Evolutionary conservation across 441 rosid genomes (phyloP).

Genomic region (Gossypium davidsonii): DNA sequence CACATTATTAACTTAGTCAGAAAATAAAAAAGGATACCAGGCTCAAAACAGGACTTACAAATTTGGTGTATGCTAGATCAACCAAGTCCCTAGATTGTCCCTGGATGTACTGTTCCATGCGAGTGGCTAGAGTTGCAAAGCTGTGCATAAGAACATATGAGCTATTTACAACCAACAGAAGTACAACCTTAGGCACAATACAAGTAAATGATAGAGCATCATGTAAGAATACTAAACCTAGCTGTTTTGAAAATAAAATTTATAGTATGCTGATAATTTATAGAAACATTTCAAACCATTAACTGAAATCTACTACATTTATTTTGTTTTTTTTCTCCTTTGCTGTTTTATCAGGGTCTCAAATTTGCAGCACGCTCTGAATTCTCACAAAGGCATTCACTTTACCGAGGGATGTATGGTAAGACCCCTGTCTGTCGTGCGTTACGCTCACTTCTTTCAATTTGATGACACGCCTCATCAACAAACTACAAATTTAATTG

Average conservation of each 20-base stretch:
- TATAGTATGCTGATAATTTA: background rate
- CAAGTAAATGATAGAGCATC: conserved; percentile 6
- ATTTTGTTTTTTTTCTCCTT: background rate
- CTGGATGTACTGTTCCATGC: conserved; percentile 98
- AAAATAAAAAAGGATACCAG: background rate
- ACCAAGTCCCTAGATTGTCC: conserved; percentile 98
- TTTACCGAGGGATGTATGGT: conserved; percentile 87
- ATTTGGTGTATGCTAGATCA: conserved; percentile 94
- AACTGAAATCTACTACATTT: background rate
- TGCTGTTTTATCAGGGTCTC: background rate
- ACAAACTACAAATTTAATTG: conserved; percentile 57
- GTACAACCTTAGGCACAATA: background rate
- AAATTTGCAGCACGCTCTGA: background rate
- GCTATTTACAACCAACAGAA: background rate
- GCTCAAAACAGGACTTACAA: conserved; percentile 48
- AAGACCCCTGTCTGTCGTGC: conserved; percentile 81
- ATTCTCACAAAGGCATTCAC: background rate
- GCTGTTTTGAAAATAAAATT: background rate
- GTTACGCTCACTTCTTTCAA: conserved; percentile 92
- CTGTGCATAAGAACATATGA: conserved; percentile 29
- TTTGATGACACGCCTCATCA: conserved; percentile 98
- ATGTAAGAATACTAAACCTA: background rate
- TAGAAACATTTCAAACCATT: background rate
- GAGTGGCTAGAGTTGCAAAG: conserved; percentile 94
- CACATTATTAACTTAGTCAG: background rate